Base-by-base conservation (phyloP, 2,329 filamentous ascomycete genomes). In the Phyllosticta paracitricarpa region DNA sequence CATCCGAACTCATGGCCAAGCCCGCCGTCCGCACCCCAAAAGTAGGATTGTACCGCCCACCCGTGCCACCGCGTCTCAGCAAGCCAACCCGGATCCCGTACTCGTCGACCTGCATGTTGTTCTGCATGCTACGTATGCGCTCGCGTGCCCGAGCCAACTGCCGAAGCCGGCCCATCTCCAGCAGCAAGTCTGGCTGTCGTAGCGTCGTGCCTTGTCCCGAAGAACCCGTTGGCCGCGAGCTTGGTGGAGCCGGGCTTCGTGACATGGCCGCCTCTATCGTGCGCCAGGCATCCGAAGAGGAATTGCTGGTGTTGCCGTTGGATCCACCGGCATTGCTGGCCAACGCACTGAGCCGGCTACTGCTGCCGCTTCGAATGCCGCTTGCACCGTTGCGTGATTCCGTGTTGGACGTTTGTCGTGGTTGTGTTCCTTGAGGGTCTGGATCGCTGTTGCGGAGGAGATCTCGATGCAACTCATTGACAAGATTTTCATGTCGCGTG, bases 1-100 rank as follows among this genome's bases (percentile, higher is more conserved):
- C 78, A 66, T 81, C 78, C 26, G 73, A 69, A 68, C 77, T 79
- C 70, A 80, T 77, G 4, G 78, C 78, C 59, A 80, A 65, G 4
- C 78, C 78, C 5, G 78, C 77, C 22, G 77, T 80, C 40, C 77
- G 67, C 24, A 78, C 72, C 1, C 76, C 77, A 48, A 73, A 65
- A 22, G 68, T 66, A 6, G 71, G 68, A 26, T 56, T 58, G 54
- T 30, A 63, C 17, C 61, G 57, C 7, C 58, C 57, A n/a, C 53
- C 25, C 51, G 53, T 52, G 30, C 33, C 58, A 22, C 53, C 57
- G 4, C 61, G 52, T 12, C 61, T 53, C 14, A 57, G 30, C 4
- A 62, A 24, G 17, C 62, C 61, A 26, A 58, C 57, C 40, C 40
- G 40, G 7, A 58, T 58, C 17, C 61, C 61, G 14, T 62, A 60